Evolutionary conservation across 305 asterid genomes (phyloP).

Genomic region (Fraxinus platypoda): DNA sequence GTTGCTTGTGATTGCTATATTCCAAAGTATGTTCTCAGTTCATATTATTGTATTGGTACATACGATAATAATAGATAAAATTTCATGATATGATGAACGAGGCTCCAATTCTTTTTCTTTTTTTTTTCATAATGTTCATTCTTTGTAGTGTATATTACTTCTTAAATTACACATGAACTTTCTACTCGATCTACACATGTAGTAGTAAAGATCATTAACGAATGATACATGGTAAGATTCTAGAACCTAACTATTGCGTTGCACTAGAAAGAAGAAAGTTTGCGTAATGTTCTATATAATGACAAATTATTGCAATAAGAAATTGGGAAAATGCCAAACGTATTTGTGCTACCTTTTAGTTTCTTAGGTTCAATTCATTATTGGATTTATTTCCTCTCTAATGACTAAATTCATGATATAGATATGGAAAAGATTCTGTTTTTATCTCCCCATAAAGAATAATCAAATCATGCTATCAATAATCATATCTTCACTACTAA

Average conservation of each 20-base stretch:
- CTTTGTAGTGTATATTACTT: not conserved
- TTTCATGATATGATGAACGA: not conserved
- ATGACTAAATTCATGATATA: constrained; percentile 14
- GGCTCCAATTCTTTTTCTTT: not conserved
- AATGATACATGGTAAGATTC: not conserved
- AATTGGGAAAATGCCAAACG: constrained; percentile 13
- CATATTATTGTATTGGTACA: not conserved
- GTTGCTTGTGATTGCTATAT: too few relatives aligned
- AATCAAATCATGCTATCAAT: constrained; percentile 6
- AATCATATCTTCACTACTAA: not conserved
- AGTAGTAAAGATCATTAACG: not conserved
- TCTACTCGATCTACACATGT: not conserved
- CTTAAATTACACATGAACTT: not conserved
- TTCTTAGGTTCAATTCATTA: constrained; percentile 19
- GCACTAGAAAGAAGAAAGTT: not conserved
- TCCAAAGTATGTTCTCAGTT: not conserved
- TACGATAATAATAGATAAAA: not conserved
- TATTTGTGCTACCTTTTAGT: constrained; percentile 13
- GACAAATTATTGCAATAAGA: not conserved
- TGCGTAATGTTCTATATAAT: not conserved
- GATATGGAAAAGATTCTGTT: constrained; percentile 17
- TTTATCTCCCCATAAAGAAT: not conserved
- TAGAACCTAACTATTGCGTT: not conserved
- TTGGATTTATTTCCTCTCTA: constrained; percentile 16
- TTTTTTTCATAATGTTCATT: too few relatives aligned